phyloP scores from a whole-genome alignment of 2,329 filamentous ascomycete genomes.

The Incumbomyces delicatus region DNA sequence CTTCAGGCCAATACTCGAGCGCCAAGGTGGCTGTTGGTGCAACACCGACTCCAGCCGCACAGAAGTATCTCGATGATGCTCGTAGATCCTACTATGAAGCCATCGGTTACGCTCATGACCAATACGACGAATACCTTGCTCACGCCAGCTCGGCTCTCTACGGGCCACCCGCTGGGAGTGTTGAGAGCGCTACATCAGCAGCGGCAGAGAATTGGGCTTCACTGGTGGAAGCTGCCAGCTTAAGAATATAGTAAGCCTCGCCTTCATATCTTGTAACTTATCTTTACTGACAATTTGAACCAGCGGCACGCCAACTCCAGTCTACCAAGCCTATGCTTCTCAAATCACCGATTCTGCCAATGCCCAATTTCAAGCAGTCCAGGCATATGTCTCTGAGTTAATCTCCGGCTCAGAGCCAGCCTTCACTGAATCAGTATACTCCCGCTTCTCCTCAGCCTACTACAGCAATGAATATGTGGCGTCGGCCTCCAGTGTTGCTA shows the following conservation, averaged over 20 bases:
- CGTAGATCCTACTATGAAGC: slow-evolving; percentile 67
- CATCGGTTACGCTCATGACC: slow-evolving; percentile 65
- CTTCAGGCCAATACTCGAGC: slow-evolving; percentile 60
- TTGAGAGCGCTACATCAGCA: slow-evolving; percentile 43
- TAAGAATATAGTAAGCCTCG: slow-evolving; percentile 60
- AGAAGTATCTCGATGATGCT: slow-evolving; percentile 49
- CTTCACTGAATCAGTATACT: slow-evolving; percentile 72
- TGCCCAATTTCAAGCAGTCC: slow-evolving; percentile 59
- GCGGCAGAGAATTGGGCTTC: slow-evolving; percentile 55
- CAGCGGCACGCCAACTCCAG: slow-evolving; percentile 33
- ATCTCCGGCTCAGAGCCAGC: slow-evolving; percentile 67
- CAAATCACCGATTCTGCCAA: slow-evolving; percentile 53
- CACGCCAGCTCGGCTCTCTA: slow-evolving; percentile 58
- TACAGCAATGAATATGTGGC: slow-evolving; percentile 47
- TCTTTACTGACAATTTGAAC: background rate
- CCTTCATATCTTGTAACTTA: slow-evolving; percentile 30
- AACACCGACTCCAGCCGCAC: slow-evolving; percentile 48
- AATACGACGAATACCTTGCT: slow-evolving; percentile 64
- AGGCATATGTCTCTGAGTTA: slow-evolving; percentile 65
- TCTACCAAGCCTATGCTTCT: slow-evolving; percentile 45
- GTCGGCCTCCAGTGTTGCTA: slow-evolving; percentile 45
- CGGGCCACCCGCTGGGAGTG: slow-evolving; percentile 33
- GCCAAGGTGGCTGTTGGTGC: slow-evolving; percentile 58
- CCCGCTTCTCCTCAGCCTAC: slow-evolving; percentile 61
- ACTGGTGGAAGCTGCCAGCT: slow-evolving; percentile 55